These are phyloP conservation scores for Kwoniella bestiolae DNA, from an alignment of 768 basidiomycete species.

Conservation along the genomic window DNA sequence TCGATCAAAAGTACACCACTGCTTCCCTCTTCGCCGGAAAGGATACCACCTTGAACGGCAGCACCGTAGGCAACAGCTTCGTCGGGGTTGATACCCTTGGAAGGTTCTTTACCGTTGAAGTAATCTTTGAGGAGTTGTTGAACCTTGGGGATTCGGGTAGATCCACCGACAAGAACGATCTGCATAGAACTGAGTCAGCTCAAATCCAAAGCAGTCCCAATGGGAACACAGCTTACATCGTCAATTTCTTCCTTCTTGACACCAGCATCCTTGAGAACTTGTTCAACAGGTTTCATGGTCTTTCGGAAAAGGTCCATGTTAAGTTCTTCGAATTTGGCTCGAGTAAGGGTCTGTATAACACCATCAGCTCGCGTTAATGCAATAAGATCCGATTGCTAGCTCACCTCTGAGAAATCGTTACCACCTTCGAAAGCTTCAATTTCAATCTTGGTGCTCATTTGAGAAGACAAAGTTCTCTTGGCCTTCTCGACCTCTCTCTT, in stretches of 20 bases:
- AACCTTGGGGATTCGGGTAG: conserved; percentile 96
- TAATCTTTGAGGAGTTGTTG: conserved; percentile 97
- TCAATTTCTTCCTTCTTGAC: conserved; percentile 97
- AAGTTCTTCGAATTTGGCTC: conserved; percentile 98
- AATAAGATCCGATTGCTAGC: background rate
- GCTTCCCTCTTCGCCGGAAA: conserved; percentile 88
- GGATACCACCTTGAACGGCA: conserved; percentile 97
- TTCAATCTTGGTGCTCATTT: conserved; percentile 88
- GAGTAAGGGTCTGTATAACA: conserved; percentile 65
- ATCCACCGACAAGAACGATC: conserved; percentile 96
- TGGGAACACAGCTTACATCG: conserved; percentile 65
- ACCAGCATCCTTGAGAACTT: conserved; percentile 95
- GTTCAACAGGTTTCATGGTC: conserved; percentile 99
- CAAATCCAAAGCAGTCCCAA: background rate
- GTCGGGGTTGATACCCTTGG: conserved; percentile 99
- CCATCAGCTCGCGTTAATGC: background rate
- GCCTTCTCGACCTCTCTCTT: conserved; percentile 94
- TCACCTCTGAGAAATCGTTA: conserved; percentile 87
- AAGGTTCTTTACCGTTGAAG: conserved; percentile 98
- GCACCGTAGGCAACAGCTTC: conserved; percentile 99
- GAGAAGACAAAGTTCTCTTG: conserved; percentile 88
- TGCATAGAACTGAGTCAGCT: conserved; percentile 19
- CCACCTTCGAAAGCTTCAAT: conserved; percentile 96
- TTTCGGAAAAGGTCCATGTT: conserved; percentile 99
- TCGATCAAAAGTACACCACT: conserved; percentile 92